Percentiles rank a stretch among this genome's conserved stretches.
Evolutionary conservation across 148 eudicot genomes (phyloP).

Genomic region (Arbutus unedo): DNA sequence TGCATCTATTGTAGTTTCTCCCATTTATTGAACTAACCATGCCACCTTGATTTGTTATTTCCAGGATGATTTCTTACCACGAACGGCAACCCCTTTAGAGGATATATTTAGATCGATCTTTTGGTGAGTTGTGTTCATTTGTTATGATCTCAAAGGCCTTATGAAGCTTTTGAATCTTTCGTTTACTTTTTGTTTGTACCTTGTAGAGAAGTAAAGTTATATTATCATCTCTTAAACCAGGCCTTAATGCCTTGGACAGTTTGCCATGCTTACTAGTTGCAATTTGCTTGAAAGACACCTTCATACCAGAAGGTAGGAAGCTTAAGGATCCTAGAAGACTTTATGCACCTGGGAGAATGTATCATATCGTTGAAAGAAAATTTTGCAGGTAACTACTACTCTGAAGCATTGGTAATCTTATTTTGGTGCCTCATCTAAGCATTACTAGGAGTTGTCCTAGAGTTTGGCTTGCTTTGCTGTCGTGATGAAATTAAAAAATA

Average conservation of each 20-base stretch:
- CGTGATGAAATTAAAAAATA: background rate
- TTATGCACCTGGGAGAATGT: conserved; percentile 93
- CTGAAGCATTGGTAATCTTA: conserved; percentile 1
- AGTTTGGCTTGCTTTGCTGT: background rate
- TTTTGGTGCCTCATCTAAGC: background rate
- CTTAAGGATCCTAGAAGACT: conserved; percentile 81
- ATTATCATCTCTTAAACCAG: conserved; percentile 43
- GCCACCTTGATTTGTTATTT: background rate
- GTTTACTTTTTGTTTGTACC: background rate
- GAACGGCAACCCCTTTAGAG: conserved; percentile 29
- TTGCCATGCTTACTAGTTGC: conserved; percentile 86
- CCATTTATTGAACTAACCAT: conserved; percentile 13
- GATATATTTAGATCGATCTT: conserved; percentile 27
- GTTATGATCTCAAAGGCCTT: background rate
- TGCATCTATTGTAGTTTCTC: background rate
- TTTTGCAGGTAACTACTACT: conserved; percentile 64
- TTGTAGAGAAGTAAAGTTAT: conserved; percentile 29
- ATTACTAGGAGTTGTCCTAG: background rate
- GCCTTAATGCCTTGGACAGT: conserved; percentile 71
- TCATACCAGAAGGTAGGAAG: conserved; percentile 73
- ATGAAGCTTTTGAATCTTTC: conserved; percentile 10
- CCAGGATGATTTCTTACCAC: conserved; percentile 31
- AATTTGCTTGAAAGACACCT: conserved; percentile 87
- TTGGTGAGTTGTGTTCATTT: conserved; percentile 14
- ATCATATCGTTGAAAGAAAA: conserved; percentile 91